Conservation (phyloP, 148 eudicot genomes). For the Vaccinium macrocarpon region DNA sequence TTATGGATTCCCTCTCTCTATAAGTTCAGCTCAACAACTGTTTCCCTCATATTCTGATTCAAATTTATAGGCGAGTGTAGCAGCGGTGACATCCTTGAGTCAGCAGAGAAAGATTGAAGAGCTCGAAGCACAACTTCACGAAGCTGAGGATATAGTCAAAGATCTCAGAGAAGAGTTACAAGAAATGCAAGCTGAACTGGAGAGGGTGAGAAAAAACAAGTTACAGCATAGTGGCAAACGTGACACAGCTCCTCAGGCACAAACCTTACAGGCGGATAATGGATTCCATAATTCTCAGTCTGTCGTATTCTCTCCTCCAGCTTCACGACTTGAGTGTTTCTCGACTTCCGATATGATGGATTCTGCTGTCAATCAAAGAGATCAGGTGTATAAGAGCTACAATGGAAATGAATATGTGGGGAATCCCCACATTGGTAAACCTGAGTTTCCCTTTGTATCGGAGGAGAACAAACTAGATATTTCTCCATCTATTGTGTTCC, state of each 20-base stretch:
- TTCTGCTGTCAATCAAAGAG: conserved; percentile 14
- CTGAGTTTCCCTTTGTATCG: conserved; percentile 29
- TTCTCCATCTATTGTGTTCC: conserved; percentile 16
- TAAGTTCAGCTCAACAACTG: conserved; percentile 3
- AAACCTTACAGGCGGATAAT: conserved; percentile 6
- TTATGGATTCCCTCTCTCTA: not conserved
- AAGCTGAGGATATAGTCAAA: conserved; percentile 89
- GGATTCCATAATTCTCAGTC: conserved; percentile 16
- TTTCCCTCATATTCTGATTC: not conserved
- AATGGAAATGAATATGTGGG: not conserved
- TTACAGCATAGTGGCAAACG: conserved; percentile 14
- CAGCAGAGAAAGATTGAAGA: conserved; percentile 79
- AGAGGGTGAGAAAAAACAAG: conserved; percentile 33
- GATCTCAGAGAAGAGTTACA: conserved; percentile 71
- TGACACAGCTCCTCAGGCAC: conserved; percentile 11
- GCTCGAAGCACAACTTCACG: conserved; percentile 96
- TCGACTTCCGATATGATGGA: conserved; percentile 13
- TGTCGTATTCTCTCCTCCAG: conserved; percentile 19
- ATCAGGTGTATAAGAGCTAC: not conserved
- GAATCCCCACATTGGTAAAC: conserved; percentile 12
- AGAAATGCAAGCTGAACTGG: conserved; percentile 49
- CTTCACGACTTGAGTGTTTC: not conserved
- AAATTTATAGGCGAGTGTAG: conserved; percentile 52
- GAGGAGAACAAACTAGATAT: conserved; percentile 11
- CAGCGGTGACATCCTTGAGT: conserved; percentile 46